Conservation (phyloP, 768 basidiomycete species). For the Tulasnella sp. region DNA sequence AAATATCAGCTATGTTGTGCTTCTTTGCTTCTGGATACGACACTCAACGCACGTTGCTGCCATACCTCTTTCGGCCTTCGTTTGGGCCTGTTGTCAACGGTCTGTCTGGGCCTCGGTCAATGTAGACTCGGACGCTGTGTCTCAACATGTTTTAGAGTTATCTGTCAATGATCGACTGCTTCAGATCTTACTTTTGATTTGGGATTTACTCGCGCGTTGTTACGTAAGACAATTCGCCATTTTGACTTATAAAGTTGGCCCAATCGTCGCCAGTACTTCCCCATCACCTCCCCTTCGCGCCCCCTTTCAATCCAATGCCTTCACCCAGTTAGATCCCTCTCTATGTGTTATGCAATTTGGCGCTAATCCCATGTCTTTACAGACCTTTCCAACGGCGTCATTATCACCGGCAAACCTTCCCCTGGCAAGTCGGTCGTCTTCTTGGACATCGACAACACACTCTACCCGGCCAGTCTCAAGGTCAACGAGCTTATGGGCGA, state of each 20-base stretch:
- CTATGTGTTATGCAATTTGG: background rate
- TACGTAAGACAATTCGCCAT: too few species aligned
- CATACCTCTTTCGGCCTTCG: too few species aligned
- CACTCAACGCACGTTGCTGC: too few species aligned
- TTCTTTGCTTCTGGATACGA: too few species aligned
- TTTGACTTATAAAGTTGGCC: background rate
- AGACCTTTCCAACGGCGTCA: background rate
- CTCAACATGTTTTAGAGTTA: too few species aligned
- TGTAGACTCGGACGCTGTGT: too few species aligned
- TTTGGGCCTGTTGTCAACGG: too few species aligned
- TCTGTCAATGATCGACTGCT: too few species aligned
- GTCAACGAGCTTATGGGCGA: conserved; percentile 71
- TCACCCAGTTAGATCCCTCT: background rate
- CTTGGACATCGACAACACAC: conserved; percentile 82
- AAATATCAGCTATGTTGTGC: too few species aligned
- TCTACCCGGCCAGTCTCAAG: conserved; percentile 63
- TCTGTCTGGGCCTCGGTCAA: too few species aligned
- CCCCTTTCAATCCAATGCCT: background rate
- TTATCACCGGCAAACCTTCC: background rate
- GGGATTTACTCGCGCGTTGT: too few species aligned
- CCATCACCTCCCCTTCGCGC: background rate
- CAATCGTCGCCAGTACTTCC: background rate
- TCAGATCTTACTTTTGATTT: too few species aligned
- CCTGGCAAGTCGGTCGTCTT: conserved; percentile 42
- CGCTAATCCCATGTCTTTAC: conserved; percentile 50